Evolutionary conservation across 352 stramenopile species (phyloP), one percentile per base, ranked within the genome.

Genomic region (Pythium rishiriense): DNA sequence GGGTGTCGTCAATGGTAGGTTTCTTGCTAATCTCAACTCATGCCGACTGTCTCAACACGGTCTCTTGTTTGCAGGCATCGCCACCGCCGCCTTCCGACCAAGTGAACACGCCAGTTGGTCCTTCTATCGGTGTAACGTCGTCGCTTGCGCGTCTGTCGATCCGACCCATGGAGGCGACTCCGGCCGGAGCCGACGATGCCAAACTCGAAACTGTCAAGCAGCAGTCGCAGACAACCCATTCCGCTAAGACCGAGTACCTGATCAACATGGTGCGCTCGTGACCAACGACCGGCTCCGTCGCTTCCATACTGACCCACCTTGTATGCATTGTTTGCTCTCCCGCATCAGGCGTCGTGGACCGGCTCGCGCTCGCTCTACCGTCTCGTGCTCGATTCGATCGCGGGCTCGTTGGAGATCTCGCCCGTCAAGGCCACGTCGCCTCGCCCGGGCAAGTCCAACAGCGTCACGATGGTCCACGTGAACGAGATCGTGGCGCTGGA

Each of bases 191-290:
- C 14, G 49, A 47, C 12, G 25, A 29, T 9, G 31, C 50, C 8
- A 71, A 71, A 22, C 14, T 55, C 24, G 48, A 37, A n/a, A 54
- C 1, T n/a, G 41, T 62, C 2, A 70, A 56, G 62, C 39, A 62
- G 29, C 56, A 58, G 25, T 49, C 54, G 17, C 25, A 63, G 15
- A 29, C 31, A 11, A 25, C 28, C 6, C n/a, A 42, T 37, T 41
- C 45, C 17, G 33, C 29, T 25, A 68, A 39, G 15, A 41, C 37
- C 25, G 67, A 79, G 45, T 85, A 63, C 65, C 61, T 81, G 60
- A 75, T 85, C 68, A 79, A 72, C 28, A 81, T 83, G 76, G 75
- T 84, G 58, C 59, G 66, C 24, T 26, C 21, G 4, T n/a, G 22
- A n/a, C 39, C 28, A 33, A 26, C 33, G 33, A 3, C 3, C 33